These are phyloP conservation scores for Jackrogersella minutella DNA, from an alignment of 495 filamentous ascomycete genomes.

Conservation along the genomic window DNA sequence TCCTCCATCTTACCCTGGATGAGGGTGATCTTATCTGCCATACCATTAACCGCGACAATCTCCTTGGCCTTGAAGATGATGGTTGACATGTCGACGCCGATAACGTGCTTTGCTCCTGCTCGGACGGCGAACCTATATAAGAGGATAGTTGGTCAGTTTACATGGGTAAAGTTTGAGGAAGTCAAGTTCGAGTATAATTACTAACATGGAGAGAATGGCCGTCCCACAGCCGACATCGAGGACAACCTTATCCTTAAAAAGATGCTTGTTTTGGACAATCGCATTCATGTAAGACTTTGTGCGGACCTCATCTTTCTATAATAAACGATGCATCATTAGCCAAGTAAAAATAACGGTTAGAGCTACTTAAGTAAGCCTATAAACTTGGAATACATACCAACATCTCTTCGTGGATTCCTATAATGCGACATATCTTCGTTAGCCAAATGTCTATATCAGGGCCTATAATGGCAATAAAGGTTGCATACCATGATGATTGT, in stretches of 20 bases:
- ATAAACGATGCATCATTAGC: slow-evolving; percentile 28
- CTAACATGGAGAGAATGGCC: slow-evolving; percentile 85
- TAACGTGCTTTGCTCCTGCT: slow-evolving; percentile 88
- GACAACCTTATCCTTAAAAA: slow-evolving; percentile 90
- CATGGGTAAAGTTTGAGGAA: background rate
- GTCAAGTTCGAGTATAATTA: background rate
- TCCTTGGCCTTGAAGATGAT: slow-evolving; percentile 89
- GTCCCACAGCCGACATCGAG: slow-evolving; percentile 95
- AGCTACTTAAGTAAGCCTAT: slow-evolving; percentile 5
- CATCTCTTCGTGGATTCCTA: slow-evolving; percentile 98
- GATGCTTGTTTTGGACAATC: slow-evolving; percentile 90
- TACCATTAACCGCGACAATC: slow-evolving; percentile 82
- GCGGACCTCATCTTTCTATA: slow-evolving; percentile 96
- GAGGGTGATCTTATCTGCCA: slow-evolving; percentile 79
- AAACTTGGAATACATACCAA: slow-evolving; percentile 69
- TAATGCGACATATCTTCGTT: slow-evolving; percentile 41
- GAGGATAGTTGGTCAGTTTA: slow-evolving; percentile 15
- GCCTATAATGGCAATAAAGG: slow-evolving; percentile 2
- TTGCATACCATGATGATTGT: slow-evolving; percentile 90
- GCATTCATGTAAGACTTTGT: slow-evolving; percentile 95
- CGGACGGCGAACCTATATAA: slow-evolving; percentile 76
- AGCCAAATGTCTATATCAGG: slow-evolving; percentile 29
- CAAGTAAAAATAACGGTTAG: slow-evolving; percentile 5
- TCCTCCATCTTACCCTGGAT: slow-evolving; percentile 94
- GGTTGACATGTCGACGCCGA: slow-evolving; percentile 91